Percentiles rank a stretch among this genome's conserved stretches.
Evolutionary conservation across 805 yeast species (phyloP).

Genomic region (Nakazawaea ishiwadae): DNA sequence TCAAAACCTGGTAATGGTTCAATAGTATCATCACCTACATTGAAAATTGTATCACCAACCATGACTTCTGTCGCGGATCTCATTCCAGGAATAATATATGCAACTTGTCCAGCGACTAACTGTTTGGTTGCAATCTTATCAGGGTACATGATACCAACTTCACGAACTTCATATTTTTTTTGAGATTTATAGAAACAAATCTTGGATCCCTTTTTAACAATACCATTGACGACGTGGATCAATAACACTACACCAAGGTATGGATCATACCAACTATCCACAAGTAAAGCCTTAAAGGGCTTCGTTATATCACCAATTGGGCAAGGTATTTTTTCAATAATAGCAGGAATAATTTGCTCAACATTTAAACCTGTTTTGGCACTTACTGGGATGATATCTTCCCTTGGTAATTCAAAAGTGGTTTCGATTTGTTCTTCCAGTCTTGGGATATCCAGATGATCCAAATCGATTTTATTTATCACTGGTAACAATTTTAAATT

Average conservation of each 20-base stretch:
- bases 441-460: conserved; percentile 75
- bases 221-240: conserved; percentile 82
- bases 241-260: conserved; percentile 88
- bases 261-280: conserved; percentile 97
- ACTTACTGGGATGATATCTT: conserved; percentile 77
- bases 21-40: conserved; percentile 47
- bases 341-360: conserved; percentile 71
- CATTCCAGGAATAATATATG: conserved; percentile 93
- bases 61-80: conserved; percentile 79
- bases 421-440: conserved; percentile 82
- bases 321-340: conserved; percentile 75
- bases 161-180: conserved; percentile 79
- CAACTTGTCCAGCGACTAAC: conserved; percentile 88
- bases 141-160: conserved; percentile 94
- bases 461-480: conserved; percentile 87
- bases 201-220: conserved; percentile 66
- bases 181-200: conserved; percentile 74
- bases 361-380: conserved; percentile 90
- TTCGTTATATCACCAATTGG: conserved; percentile 53
- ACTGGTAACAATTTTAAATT: conserved; percentile 80
- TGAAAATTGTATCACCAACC: conserved; percentile 87
- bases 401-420: conserved; percentile 73
- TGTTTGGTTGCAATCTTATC: conserved; percentile 63
- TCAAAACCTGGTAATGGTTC: conserved; percentile 92
- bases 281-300: conserved; percentile 72